Evolutionary conservation across 192 early-diverging fungal genomes (phyloP).

Genomic region (Umbelopsis ramanniana): DNA sequence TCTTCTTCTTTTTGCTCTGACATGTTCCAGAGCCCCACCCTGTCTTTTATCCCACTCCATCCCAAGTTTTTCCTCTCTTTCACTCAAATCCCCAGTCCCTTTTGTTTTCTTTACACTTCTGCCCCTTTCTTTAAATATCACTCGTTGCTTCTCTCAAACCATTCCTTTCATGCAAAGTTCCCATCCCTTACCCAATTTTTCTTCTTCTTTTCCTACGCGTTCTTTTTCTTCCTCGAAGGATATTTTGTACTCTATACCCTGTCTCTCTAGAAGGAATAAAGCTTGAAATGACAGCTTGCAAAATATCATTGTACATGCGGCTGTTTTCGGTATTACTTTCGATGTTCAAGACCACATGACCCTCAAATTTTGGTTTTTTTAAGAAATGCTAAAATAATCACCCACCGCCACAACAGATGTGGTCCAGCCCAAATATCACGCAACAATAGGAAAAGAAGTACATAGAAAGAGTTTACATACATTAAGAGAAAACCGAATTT

Average conservation of each 20-base stretch:
- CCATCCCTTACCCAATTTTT: not conserved
- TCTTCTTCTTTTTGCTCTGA: not conserved
- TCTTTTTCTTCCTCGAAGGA: not conserved
- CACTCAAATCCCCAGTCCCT: not conserved
- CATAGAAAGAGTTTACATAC: conserved; percentile 13
- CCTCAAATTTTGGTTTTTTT: too few relatives aligned
- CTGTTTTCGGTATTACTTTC: not conserved
- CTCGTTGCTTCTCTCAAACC: not conserved
- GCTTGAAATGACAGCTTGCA: conserved; percentile 1
- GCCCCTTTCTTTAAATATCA: not conserved
- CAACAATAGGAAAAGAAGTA: not conserved
- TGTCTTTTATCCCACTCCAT: not conserved
- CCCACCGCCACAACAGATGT: too few relatives aligned
- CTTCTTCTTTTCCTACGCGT: not conserved
- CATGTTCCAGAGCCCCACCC: too few relatives aligned
- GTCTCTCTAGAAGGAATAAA: conserved; percentile 13
- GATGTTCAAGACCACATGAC: too few relatives aligned
- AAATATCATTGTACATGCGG: not conserved
- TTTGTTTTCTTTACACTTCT: not conserved
- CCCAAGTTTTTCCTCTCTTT: not conserved
- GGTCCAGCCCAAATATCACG: too few relatives aligned
- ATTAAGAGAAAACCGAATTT: not conserved
- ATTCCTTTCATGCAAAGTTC: not conserved
- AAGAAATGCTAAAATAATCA: too few relatives aligned
- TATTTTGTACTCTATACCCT: conserved; percentile 26